Evolutionary conservation across 306 rosid genomes (phyloP).

Genomic region (Gleditsia sinensis): DNA sequence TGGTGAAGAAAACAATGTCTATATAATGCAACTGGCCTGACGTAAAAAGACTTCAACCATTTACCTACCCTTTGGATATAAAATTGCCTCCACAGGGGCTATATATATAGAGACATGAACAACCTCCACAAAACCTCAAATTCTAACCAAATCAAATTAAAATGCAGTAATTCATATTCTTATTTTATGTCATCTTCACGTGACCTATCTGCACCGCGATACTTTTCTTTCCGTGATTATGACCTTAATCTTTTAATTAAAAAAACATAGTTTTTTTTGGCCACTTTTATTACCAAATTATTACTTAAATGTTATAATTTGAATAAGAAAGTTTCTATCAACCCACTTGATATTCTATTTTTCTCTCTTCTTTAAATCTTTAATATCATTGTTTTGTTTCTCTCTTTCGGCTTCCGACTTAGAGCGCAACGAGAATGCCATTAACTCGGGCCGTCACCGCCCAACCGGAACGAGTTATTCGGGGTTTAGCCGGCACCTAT

Average conservation of each 20-base stretch:
- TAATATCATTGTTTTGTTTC: too few relatives aligned
- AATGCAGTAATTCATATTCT: neutral
- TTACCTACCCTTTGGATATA: constrained; percentile 46
- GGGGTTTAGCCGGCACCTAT: constrained; percentile 63
- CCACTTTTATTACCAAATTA: neutral
- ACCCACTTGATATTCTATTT: neutral
- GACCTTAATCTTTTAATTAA: neutral
- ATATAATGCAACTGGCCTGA: constrained; percentile 47
- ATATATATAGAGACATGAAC: constrained; percentile 26
- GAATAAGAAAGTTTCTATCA: neutral
- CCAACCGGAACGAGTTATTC: constrained; percentile 25
- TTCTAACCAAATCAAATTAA: constrained; percentile 18
- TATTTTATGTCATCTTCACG: constrained; percentile 38
- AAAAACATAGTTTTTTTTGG: neutral
- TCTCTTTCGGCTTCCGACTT: neutral
- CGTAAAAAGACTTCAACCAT: constrained; percentile 34
- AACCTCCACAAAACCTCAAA: constrained; percentile 31
- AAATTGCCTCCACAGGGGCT: constrained; percentile 24
- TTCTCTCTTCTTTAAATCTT: neutral
- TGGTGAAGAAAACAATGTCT: constrained; percentile 57
- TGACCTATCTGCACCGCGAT: constrained; percentile 38
- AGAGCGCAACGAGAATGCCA: neutral
- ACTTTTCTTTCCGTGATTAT: neutral
- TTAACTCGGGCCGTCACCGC: constrained; percentile 22
- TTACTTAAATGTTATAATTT: neutral